Percentiles rank a stretch among this genome's conserved stretches.
Conservation (phyloP, 2,329 filamentous ascomycete species). For the Verticillium isaacii region DNA sequence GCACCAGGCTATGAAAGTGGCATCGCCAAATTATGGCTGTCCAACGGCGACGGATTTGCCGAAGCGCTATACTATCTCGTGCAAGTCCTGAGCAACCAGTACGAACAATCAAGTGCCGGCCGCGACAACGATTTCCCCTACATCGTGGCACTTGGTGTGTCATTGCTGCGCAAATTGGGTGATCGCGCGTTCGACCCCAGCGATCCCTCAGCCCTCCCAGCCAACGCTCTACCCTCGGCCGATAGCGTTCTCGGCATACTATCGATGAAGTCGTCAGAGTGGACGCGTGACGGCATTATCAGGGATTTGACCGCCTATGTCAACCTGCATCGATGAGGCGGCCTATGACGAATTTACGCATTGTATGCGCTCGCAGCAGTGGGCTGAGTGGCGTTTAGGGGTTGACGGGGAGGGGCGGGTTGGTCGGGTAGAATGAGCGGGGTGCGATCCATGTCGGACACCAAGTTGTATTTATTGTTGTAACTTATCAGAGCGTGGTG, state of each 20-base stretch:
- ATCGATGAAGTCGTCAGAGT: slow-evolving; percentile 57
- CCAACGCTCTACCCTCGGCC: slow-evolving; percentile 59
- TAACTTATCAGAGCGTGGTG: not conserved
- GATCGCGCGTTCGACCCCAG: slow-evolving; percentile 63
- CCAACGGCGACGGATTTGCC: slow-evolving; percentile 78
- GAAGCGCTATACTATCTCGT: slow-evolving; percentile 73
- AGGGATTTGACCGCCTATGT: slow-evolving; percentile 65
- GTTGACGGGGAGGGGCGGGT: not conserved
- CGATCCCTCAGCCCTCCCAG: slow-evolving; percentile 47
- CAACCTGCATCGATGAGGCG: slow-evolving; percentile 32
- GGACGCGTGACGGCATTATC: slow-evolving; percentile 61
- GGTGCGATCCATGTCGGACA: not conserved
- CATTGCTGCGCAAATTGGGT: slow-evolving; percentile 61
- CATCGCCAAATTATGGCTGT: slow-evolving; percentile 75
- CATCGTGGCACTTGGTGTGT: slow-evolving; percentile 64
- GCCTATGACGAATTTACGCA: not conserved
- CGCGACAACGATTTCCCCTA: slow-evolving; percentile 48
- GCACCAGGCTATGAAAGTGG: slow-evolving; percentile 66
- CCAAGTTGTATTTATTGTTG: not conserved
- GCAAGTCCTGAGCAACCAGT: slow-evolving; percentile 63
- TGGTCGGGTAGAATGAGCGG: not conserved
- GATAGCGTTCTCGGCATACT: slow-evolving; percentile 65
- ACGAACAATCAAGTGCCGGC: slow-evolving; percentile 41
- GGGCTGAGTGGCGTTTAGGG: not conserved
- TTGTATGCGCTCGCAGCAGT: not conserved